These are phyloP conservation scores for Epichloe baconii DNA, from an alignment of 2,329 filamentous ascomycete species.

Conservation along the genomic window DNA sequence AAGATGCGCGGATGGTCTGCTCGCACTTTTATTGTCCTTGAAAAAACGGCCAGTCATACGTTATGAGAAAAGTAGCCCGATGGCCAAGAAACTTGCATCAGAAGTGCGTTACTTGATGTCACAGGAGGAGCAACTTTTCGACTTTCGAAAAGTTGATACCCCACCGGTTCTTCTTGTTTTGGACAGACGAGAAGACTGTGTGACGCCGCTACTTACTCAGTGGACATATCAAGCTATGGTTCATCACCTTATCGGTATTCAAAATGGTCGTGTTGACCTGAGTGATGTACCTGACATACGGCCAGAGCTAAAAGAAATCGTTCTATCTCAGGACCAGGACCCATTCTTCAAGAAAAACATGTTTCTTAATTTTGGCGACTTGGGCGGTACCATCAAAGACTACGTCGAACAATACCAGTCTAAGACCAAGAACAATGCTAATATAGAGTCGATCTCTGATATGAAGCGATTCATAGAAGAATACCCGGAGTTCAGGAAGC, in stretches of 20 bases:
- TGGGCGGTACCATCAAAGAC: slow-evolving; percentile 93
- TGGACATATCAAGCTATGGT: slow-evolving; percentile 99
- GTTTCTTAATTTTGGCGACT: slow-evolving; percentile 93
- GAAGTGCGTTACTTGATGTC: slow-evolving; percentile 88
- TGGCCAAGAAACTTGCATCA: slow-evolving; percentile 85
- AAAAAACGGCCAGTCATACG: slow-evolving; percentile 96
- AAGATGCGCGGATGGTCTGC: slow-evolving; percentile 72
- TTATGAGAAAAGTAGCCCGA: slow-evolving; percentile 78
- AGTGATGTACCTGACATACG: slow-evolving; percentile 71
- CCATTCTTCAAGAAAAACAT: slow-evolving; percentile 99
- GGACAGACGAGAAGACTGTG: slow-evolving; percentile 84
- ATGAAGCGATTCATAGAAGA: slow-evolving; percentile 99
- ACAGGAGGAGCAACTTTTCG: slow-evolving; percentile 92
- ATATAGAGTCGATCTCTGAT: slow-evolving; percentile 92
- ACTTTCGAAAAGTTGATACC: slow-evolving; percentile 90
- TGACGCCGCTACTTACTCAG: slow-evolving; percentile 87
- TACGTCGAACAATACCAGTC: slow-evolving; percentile 98
- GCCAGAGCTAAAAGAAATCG: slow-evolving; percentile 83
- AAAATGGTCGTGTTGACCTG: slow-evolving; percentile 87
- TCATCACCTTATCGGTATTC: slow-evolving; percentile 85
- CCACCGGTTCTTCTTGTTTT: slow-evolving; percentile 83
- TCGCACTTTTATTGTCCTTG: slow-evolving; percentile 72
- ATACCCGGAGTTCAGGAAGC: slow-evolving; percentile 92
- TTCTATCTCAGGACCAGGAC: slow-evolving; percentile 91
- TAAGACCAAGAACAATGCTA: slow-evolving; percentile 91